phyloP scores from a whole-genome alignment of 192 early-diverging fungal species.

The Linnemannia schmuckeri region DNA sequence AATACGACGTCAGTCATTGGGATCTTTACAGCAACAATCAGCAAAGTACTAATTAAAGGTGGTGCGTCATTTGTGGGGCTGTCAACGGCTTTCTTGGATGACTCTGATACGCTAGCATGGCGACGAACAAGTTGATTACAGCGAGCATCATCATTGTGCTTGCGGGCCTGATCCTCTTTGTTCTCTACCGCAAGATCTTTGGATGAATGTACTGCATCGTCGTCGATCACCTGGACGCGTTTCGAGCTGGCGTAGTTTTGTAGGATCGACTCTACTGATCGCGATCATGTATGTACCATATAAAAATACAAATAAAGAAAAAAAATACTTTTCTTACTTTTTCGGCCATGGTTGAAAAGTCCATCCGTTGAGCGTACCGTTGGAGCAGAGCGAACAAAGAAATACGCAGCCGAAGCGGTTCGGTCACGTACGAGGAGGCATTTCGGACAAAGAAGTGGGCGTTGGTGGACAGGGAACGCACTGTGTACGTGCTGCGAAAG shows the following conservation, averaged over 20 bases:
- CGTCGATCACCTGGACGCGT: background rate
- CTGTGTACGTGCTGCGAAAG: background rate
- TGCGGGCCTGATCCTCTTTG: conserved; percentile 85
- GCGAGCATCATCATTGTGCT: conserved; percentile 87
- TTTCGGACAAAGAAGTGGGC: background rate
- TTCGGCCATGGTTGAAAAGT: background rate
- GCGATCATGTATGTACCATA: background rate
- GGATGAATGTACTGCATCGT: background rate
- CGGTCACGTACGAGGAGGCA: background rate
- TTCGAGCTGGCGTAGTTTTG: background rate
- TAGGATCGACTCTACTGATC: background rate
- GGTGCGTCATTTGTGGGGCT: background rate
- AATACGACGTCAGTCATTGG: too few species aligned
- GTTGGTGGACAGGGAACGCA: background rate
- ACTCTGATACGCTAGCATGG: conserved; percentile 68
- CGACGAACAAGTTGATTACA: conserved; percentile 91
- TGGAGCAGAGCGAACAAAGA: background rate
- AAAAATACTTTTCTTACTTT: background rate
- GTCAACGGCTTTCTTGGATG: conserved; percentile 2
- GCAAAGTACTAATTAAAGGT: background rate
- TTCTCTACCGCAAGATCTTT: conserved; percentile 85
- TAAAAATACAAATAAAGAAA: background rate
- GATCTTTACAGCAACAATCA: too few species aligned
- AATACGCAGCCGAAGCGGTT: background rate
- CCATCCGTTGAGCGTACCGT: background rate